Evolutionary conservation across 2,329 filamentous ascomycete genomes (phyloP).

Genomic region (Paraconiothyrium brasiliense): DNA sequence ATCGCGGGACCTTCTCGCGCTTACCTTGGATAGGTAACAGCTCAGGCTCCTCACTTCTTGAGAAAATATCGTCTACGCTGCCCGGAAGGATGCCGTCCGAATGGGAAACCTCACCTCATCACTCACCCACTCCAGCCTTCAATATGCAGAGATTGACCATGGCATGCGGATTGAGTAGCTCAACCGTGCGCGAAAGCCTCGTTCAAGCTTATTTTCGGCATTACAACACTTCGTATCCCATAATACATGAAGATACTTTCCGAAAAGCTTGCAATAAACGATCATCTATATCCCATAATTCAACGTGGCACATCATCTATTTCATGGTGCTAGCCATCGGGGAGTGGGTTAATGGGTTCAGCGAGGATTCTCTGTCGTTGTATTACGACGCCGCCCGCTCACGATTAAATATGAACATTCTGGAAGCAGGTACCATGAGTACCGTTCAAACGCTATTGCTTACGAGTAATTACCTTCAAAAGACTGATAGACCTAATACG

Average conservation of each 20-base stretch:
- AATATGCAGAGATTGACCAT: not conserved
- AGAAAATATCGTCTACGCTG: not conserved
- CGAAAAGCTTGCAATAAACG: not conserved
- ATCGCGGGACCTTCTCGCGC: not conserved
- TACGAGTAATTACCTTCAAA: not conserved
- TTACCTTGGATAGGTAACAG: not conserved
- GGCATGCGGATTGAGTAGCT: not conserved
- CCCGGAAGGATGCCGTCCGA: not conserved
- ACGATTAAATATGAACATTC: not conserved
- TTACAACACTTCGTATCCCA: not conserved
- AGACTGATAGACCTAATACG: not conserved
- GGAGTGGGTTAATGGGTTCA: not conserved
- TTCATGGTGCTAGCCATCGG: conserved; percentile 1
- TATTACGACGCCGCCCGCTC: conserved; percentile 3
- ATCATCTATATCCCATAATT: not conserved
- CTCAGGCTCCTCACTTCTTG: not conserved
- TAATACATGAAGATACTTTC: not conserved
- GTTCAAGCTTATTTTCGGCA: not conserved
- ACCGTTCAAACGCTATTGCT: not conserved
- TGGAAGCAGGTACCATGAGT: not conserved
- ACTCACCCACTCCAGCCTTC: not conserved
- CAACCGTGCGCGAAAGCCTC: not conserved
- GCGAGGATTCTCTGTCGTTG: not conserved
- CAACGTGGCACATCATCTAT: not conserved
- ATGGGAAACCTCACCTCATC: not conserved